Base-by-base conservation (phyloP, 768 basidiomycete genomes). In the Suillus spraguei region DNA sequence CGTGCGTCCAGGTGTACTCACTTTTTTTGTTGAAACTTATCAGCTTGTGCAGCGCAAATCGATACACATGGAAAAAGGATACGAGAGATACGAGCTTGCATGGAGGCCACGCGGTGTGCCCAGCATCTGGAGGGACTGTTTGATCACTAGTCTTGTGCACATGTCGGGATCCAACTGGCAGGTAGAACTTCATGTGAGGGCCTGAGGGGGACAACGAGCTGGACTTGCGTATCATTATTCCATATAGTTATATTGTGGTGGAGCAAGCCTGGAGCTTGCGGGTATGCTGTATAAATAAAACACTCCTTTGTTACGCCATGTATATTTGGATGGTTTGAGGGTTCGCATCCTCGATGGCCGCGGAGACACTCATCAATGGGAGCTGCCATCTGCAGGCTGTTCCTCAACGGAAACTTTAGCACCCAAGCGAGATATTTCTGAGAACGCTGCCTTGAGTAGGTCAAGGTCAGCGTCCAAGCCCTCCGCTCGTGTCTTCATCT, bases 401-500 rank as follows among this genome's bases (percentile, higher is more conserved):
- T 61, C 68, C 64, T 89, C 89, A 22, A 82, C 73, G 5, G 87
- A 82, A 9, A 90, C 82, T 68, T 93, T 89, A 3, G 88, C 82
- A 6, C 85, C 84, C 14, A 95, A 81, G 41, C 93, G 81, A 17
- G 93, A 94, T 36, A 95, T 94, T 69, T 95, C 93, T 9, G 90
- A 92, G 71, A 95, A 95, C 1, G 92, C 92, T 22, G 80, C 86
- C 70, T 85, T 85, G 52, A 97, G 83, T 24, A 88, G 81, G 69
- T 97, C 94, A 14, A 97, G 83, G 72, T 95, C 92, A 5, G 84
- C 81, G 70, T 97, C 94, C 14, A 95, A 84, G 59, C 88, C 87
- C 72, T 96, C 94, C 2, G 95, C 93, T 14, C 92, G 85, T 7
- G 85, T 83, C 75, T 94, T 96, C 89, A 97, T 94, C 94, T 95